phyloP scores from a whole-genome alignment of 2,329 filamentous ascomycete species.

The Cladophialophora carrionii region DNA sequence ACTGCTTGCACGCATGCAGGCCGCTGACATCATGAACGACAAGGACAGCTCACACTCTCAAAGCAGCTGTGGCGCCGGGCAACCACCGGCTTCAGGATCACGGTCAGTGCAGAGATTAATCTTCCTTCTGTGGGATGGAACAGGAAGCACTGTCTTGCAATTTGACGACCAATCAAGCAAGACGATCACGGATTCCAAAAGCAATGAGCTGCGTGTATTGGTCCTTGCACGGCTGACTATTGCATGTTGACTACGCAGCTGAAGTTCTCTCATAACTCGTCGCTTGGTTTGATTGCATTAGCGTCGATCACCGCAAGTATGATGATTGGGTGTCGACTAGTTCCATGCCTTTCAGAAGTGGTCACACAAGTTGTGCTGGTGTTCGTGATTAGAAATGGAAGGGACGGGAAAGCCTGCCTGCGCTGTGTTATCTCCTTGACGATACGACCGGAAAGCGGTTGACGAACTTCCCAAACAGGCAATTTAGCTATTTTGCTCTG shows the following conservation, averaged over 20 bases:
- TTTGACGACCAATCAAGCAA: not conserved
- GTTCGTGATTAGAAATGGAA: not conserved
- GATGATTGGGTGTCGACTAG: not conserved
- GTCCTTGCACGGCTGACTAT: not conserved
- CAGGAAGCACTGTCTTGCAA: not conserved
- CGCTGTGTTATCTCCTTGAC: not conserved
- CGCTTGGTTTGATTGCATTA: not conserved
- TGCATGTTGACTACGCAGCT: not conserved
- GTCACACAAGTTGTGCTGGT: not conserved
- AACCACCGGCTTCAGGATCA: not conserved
- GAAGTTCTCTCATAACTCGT: not conserved
- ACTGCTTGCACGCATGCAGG: not conserved
- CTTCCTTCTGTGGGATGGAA: not conserved
- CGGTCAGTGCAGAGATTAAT: not conserved
- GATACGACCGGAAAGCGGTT: not conserved
- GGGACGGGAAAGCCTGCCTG: not conserved
- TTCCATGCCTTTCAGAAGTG: not conserved
- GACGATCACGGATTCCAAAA: conserved; percentile 6
- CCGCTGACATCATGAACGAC: not conserved
- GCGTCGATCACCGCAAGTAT: not conserved
- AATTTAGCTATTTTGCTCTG: not conserved
- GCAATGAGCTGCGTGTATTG: conserved; percentile 2
- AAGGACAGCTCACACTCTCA: not conserved
- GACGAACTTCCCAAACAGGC: not conserved
- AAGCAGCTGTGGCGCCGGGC: not conserved